Base-by-base conservation (phyloP, 2,329 filamentous ascomycete genomes). In the Stagonosporopsis cucurbitacearum region DNA sequence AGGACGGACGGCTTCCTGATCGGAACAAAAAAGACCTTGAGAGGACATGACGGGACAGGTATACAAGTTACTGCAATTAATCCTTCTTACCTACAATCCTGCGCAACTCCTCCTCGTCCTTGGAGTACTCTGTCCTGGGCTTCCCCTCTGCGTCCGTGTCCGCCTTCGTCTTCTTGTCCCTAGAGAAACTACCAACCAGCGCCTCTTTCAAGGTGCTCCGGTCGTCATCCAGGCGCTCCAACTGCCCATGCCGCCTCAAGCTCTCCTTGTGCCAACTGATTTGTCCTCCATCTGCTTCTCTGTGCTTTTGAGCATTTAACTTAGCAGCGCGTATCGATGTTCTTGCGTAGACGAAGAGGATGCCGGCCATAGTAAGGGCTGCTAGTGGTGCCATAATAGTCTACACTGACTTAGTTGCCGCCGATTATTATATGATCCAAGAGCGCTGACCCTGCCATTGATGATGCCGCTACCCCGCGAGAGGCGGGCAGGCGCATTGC, bases 301-400 rank as follows among this genome's bases (percentile, higher is more conserved):
- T 77, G 49, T 85, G 82, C 58, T 79, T 77, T 62, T 85, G 81
- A 0, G 87, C 87, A 60, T 89, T 88, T 42, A 83, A 79, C 64
- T 88, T 88, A 2, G 88, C 88, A 22, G 86, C 84, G 57, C 82
- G 80, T 59, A 90, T 90, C 22, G 84, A 87, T 8, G 83, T 87
- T 46, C 87, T 78, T 25, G 86, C 80, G 74, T 90, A 90, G 30
- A 82, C 75, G 71, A 84, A 85, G 28, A 87, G 80, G 20, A 88
- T 68, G 44, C 81, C 73, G 15, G 85, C 85, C 85, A 88, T 87
- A 13, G 82, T 83, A 60, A 86, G 78, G 23, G 85, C 85, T n/a
- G 84, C 85, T n/a, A 86, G 77, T 5, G 86, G 85, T 2, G 84
- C 85, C 56, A 84, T 81, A 33, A 86, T 66, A 4, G 81, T 84